Evolutionary conservation across 2,329 filamentous ascomycete genomes (phyloP), one percentile per base, ranked within the genome.

Genomic region (Phyllosticta citrichinensis): DNA sequence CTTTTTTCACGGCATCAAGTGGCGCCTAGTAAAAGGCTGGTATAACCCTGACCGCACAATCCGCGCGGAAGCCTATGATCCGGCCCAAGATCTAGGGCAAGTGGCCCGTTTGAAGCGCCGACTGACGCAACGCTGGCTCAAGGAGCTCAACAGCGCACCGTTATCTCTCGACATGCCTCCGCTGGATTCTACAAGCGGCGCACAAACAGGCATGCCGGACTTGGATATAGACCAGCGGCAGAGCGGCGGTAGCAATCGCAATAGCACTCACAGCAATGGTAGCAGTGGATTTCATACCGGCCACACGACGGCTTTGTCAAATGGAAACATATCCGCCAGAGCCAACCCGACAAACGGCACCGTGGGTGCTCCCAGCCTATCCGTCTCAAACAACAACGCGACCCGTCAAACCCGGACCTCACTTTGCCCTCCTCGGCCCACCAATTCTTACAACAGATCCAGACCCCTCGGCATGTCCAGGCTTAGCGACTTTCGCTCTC

Each of bases 1-100:
- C 2, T 65, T 71, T 57, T 66, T 73, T 55, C 72, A 70, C 2
- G 68, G 68, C 2, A 24, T 79, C 1, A 81, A 80, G 66, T 82
- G 80, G 80, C 68, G 69, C 2, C 65, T 81, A 1, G 69, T 82
- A 6, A 73, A 69, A 4, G 65, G 65, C 3, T 82, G 80, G 79
- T 79, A 79, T 64, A 67, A 70, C 30, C 71, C 70, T 0, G 73
- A 74, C 24, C 75, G 70, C 58, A 77, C 76, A 2, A 76, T 74
- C 54, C 65, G 65, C 19, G 69, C 69, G 11, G 69, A 66, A 54
- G 65, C 60, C 25, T 68, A 72, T 12, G 67, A 74, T 35, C 64
- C 68, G 0, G 68, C 70, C 24, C 69, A 74, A n/a, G 74, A 76
- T 33, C 70, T 79, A 11, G 74, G 76, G 1, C 64, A 66, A 1